phyloP scores from a whole-genome alignment of 2,329 filamentous ascomycete genomes.

The Penicillium expansum region DNA sequence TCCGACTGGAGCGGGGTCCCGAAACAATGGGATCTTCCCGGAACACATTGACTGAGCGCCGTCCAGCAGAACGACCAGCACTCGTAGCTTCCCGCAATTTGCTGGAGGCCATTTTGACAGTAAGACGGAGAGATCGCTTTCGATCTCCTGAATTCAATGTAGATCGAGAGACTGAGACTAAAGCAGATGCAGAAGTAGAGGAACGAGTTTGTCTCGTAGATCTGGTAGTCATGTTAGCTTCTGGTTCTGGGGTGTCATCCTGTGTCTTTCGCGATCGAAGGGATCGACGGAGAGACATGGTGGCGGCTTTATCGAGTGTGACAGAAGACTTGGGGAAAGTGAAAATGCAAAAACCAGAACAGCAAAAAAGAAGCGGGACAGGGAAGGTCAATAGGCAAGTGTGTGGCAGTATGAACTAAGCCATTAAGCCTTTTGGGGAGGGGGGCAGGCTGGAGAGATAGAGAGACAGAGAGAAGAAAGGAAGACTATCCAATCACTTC shows the following conservation, averaged over 20 bases:
- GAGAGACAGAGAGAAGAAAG: slow-evolving; percentile 6
- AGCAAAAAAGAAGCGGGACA: slow-evolving; percentile 9
- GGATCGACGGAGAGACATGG: slow-evolving; percentile 41
- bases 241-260: slow-evolving; percentile 28
- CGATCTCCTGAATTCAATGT: slow-evolving; percentile 36
- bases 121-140: slow-evolving; percentile 46
- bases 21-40: slow-evolving; percentile 47
- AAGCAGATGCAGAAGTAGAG: slow-evolving; percentile 34
- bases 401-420: slow-evolving; percentile 19
- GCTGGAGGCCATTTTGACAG: slow-evolving; percentile 50
- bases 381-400: slow-evolving; percentile 4
- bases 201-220: slow-evolving; percentile 37
- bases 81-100: slow-evolving; percentile 50
- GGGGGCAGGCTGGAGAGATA: not conserved
- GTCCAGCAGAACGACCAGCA: slow-evolving; percentile 27
- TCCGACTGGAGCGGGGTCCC: slow-evolving; percentile 47
- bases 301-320: slow-evolving; percentile 6
- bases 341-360: not conserved
- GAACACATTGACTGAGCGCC: slow-evolving; percentile 44
- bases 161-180: slow-evolving; percentile 31
- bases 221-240: slow-evolving; percentile 39
- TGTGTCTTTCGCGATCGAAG: slow-evolving; percentile 36
- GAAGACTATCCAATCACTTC: slow-evolving; percentile 11
- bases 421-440: not conserved
- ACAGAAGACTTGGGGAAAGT: not conserved